These are phyloP conservation scores for Hericium coralloides DNA, from an alignment of 768 basidiomycete species.

Conservation along the genomic window DNA sequence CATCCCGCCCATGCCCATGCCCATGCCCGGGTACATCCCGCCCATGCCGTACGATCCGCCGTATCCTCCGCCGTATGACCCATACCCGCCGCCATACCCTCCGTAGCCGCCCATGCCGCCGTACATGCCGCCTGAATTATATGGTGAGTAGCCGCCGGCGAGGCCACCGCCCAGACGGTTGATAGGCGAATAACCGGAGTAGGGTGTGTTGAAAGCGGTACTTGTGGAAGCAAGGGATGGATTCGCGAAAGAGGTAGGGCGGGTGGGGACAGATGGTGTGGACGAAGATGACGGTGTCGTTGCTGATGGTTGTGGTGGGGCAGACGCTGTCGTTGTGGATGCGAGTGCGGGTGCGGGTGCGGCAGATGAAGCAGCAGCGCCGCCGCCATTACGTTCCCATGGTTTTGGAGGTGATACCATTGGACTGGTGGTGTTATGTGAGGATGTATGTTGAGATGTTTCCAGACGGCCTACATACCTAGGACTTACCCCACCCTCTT, in stretches of 20 bases:
- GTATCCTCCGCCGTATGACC: constrained; percentile 17
- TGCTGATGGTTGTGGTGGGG: neutral
- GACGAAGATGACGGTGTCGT: constrained; percentile 6
- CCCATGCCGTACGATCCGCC: constrained; percentile 27
- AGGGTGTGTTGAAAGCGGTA: constrained; percentile 23
- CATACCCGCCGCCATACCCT: constrained; percentile 26
- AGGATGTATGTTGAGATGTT: neutral
- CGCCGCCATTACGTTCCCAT: constrained; percentile 58
- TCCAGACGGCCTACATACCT: neutral
- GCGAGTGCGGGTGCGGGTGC: constrained; percentile 2
- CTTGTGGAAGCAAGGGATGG: constrained; percentile 12
- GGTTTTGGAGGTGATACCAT: constrained; percentile 89
- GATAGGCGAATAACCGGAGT: constrained; percentile 33
- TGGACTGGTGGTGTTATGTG: constrained; percentile 5
- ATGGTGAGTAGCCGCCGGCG: constrained; percentile 19
- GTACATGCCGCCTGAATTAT: constrained; percentile 33
- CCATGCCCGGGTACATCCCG: constrained; percentile 34
- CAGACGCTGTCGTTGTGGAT: neutral
- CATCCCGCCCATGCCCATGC: constrained; percentile 29
- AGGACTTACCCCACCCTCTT: too few relatives aligned
- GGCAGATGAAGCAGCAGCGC: constrained; percentile 13
- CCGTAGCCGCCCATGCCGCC: constrained; percentile 32
- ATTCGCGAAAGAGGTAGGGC: constrained; percentile 43
- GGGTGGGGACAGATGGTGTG: constrained; percentile 44
- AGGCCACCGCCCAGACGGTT: constrained; percentile 28